Percentiles rank a stretch among this genome's conserved stretches.
Conservation (phyloP, 805 yeast genomes). For the Cyberlindnera mississippiensis region DNA sequence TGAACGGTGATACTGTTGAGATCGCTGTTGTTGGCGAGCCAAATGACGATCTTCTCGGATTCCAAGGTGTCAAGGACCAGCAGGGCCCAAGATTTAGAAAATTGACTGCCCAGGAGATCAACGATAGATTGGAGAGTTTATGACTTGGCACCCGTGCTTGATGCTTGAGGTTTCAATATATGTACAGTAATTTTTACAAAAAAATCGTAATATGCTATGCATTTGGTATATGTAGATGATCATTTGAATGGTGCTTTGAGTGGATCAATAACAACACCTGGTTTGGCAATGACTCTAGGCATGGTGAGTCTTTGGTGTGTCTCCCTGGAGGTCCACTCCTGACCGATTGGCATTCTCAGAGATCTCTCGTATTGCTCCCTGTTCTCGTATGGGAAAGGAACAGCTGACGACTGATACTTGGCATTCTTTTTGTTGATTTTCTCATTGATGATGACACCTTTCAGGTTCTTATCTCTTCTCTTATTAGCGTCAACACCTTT, state of each 20-base stretch:
- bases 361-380: constrained; percentile 94
- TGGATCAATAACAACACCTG: constrained; percentile 90
- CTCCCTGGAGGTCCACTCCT: constrained; percentile 89
- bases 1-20: constrained; percentile 94
- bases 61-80: constrained; percentile 72
- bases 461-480: constrained; percentile 72
- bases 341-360: constrained; percentile 92
- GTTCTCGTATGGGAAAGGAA: constrained; percentile 92
- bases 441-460: constrained; percentile 88
- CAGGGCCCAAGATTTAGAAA: constrained; percentile 88
- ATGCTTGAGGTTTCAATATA: too few species aligned
- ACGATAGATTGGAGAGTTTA: constrained; percentile 91
- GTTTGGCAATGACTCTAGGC: constrained; percentile 83
- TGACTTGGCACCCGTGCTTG: constrained; percentile 37
- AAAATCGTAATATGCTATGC: too few species aligned
- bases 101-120: constrained; percentile 84
- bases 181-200: too few species aligned
- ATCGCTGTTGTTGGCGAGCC: constrained; percentile 83
- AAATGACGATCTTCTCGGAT: constrained; percentile 77
- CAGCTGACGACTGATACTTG: constrained; percentile 84
- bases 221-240: not conserved
- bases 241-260: constrained; percentile 77
- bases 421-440: constrained; percentile 75
- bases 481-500: constrained; percentile 72
- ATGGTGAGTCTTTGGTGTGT: constrained; percentile 84